Evolutionary conservation across 2,329 filamentous ascomycete species (phyloP), one percentile per base, ranked within the genome.

Genomic region (Trichoderma gracile): DNA sequence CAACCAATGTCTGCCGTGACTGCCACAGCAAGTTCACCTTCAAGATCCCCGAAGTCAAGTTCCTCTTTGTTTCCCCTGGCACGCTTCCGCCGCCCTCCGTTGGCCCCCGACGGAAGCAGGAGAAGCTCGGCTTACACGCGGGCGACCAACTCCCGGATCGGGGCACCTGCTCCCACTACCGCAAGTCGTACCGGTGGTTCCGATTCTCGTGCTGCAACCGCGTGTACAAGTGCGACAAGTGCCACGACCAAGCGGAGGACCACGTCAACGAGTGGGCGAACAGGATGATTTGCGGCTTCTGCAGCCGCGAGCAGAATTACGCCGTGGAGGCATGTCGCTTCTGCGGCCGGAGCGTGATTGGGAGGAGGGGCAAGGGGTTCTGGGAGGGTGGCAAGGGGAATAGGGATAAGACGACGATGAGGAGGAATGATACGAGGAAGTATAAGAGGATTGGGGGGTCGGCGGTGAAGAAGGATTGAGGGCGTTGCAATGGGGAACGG

Each of bases 301-400:
- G 91, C 76, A 92, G 89, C 68, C 81, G 92, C 58, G 92, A 96
- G 79, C 91, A 94, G 78, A 87, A 87, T 68, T 96, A 92, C 76
- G 81, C 87, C 23, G 87, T 89, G 1, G 90, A 93, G 72, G 87
- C 89, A 66, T 96, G 92, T 74, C 82, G 80, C 1, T 86, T 91
- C 71, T 96, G 92, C 72, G 89, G 88, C 55, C 80, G 87, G 40
- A 84, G 82, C 56, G 83, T 95, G 14, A 82, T 93, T 59, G 87
- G 90, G 0, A 81, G 77, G 68, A 88, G 86, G 72, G 85, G 85
- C 3, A 76, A 74, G 49, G 92, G 92, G 0, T 96, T 93, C 77
- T 96, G 92, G 92, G 92, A 96, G 78, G 92, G 92, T 12, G 92
- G 92, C 1, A 92, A 90, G 74, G 90, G 90, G 1, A 93, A 90